Base-by-base conservation (phyloP, 2,329 filamentous ascomycete species). In the Alternaria solani region DNA sequence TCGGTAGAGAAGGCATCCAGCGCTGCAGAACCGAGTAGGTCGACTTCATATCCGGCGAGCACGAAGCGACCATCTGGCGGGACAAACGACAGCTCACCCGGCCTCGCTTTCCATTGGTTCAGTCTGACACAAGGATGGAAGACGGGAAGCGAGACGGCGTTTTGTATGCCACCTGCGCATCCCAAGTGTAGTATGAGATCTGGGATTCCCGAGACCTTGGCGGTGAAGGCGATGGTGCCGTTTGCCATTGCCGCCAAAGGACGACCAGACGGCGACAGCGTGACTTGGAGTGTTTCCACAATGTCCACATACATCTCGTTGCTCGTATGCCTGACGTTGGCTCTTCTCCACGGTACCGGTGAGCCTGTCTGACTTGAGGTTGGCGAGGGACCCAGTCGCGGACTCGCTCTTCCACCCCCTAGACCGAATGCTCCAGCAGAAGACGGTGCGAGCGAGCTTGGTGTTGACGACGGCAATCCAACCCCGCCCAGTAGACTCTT, bases 251-350 rank as follows among this genome's bases (percentile, higher is more conserved):
- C 94, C 7, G 92, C 89, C 23, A 99, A 84, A 1, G 94, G 90
- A 14, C 93, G 86, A 5, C 95, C 95, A 0, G 94, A 97, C 0
- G 95, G 95, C 0, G 95, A 93, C 42, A 98, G 86, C 0, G 91
- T 97, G 41, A 97, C 92, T 1, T 89, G 88, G 0, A 99, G 83
- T 1, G 92, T 93, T 81, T 99, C 95, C 62, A 99, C 88, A 12
- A 99, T 88, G 76, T 99, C 95, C 58, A 97, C 94, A 77, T 98
- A 98, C 68, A 99, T 85, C 79, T 99, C 95, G 79, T 98, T 99
- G 56, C 92, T 96, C 4, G 94, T 98, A 78, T 99, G 95, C 16
- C 94, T 87, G 54, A 99, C 95, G 72, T 97, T 97, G 39, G 92
- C 88, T 62, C 93, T 86, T 63, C 95, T 88, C 95, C 95, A 99